Conservation (phyloP, 768 basidiomycete species). For the Psilocybe subaeruginosa region DNA sequence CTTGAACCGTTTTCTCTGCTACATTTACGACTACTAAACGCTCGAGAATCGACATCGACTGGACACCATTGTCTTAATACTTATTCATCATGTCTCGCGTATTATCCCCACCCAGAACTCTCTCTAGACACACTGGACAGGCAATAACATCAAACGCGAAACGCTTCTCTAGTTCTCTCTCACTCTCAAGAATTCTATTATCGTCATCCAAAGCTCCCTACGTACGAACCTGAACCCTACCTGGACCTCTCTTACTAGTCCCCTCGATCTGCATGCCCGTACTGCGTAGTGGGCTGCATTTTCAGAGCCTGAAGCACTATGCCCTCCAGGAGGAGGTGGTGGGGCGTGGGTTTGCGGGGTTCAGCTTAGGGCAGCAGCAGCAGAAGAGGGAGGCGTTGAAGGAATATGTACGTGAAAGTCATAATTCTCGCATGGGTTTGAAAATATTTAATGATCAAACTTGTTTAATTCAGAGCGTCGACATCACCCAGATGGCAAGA, state of each 20-base stretch:
- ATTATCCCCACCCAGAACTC: background rate
- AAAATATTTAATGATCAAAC: background rate
- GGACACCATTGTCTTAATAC: background rate
- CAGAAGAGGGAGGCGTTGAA: constrained; percentile 87
- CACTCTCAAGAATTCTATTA: background rate
- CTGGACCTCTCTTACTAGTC: constrained; percentile 26
- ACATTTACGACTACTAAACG: background rate
- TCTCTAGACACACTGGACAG: background rate
- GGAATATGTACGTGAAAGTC: constrained; percentile 54
- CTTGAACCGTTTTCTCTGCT: background rate
- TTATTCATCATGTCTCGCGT: constrained; percentile 12
- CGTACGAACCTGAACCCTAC: constrained; percentile 24
- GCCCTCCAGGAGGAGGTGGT: constrained; percentile 41
- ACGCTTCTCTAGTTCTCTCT: constrained; percentile 7
- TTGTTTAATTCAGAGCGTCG: constrained; percentile 58
- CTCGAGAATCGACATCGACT: no score
- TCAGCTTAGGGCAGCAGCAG: constrained; percentile 47
- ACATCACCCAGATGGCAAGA: constrained; percentile 82
- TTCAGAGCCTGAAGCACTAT: constrained; percentile 18
- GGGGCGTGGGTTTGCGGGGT: constrained; percentile 65
- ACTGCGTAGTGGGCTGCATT: constrained; percentile 5
- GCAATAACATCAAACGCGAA: background rate
- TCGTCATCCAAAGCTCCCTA: constrained; percentile 6
- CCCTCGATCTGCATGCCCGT: constrained; percentile 23
- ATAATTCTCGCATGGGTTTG: background rate